Conservation (phyloP, 768 basidiomycete species). For the Pleurotus eryngii region DNA sequence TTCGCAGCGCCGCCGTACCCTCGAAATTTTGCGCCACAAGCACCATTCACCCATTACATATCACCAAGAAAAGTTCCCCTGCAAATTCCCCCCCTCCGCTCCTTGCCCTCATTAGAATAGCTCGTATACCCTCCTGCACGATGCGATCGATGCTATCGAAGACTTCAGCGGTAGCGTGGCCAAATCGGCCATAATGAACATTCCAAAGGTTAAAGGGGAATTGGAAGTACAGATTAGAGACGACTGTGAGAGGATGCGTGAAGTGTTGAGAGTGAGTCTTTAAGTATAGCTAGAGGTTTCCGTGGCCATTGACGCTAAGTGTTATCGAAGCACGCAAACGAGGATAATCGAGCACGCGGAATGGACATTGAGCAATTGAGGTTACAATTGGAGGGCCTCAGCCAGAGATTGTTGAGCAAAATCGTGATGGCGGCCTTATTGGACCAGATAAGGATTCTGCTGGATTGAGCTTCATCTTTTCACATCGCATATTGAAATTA, state of each 20-base stretch:
- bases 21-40: no score
- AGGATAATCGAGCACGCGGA: no score
- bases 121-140: neutral
- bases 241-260: neutral
- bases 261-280: no score
- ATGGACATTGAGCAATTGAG: no score
- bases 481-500: neutral
- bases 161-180: neutral
- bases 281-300: no score
- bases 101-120: no score
- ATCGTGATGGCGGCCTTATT: neutral
- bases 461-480: neutral
- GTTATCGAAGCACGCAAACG: no score
- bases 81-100: no score
- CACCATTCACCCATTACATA: constrained; percentile 1
- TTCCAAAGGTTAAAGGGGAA: neutral
- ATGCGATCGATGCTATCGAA: neutral
- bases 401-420: constrained; percentile 2
- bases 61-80: neutral
- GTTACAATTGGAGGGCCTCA: neutral
- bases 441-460: neutral
- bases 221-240: neutral
- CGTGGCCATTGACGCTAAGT: no score
- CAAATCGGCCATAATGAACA: neutral
- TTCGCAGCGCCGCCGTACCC: no score